These are phyloP conservation scores for Mycena metata DNA, from an alignment of 768 basidiomycete species.

Conservation along the genomic window DNA sequence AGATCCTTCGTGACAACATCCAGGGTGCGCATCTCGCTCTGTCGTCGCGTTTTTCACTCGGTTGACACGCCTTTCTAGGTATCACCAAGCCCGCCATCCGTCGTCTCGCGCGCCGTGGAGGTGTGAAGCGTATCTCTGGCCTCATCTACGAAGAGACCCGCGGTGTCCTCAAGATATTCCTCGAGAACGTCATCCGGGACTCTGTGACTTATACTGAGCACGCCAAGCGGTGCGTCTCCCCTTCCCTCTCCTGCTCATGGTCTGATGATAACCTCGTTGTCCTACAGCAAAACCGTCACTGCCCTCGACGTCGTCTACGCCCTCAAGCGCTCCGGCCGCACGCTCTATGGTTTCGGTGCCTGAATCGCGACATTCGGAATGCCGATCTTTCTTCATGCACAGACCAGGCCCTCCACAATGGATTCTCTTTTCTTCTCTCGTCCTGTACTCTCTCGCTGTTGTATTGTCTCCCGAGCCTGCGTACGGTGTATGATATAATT, in stretches of 20 bases:
- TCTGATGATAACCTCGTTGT: too few relatives aligned
- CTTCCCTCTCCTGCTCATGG: too few relatives aligned
- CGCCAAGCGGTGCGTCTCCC: slow-evolving; percentile 83
- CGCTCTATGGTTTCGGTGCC: slow-evolving; percentile 87
- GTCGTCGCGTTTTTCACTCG: slow-evolving; percentile 18
- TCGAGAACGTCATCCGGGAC: slow-evolving; percentile 85
- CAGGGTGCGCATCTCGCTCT: slow-evolving; percentile 66
- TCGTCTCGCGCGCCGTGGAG: slow-evolving; percentile 87
- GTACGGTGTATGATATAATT: slow-evolving; percentile 3
- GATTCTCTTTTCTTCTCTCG: background rate
- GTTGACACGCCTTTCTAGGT: slow-evolving; percentile 39
- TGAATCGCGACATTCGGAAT: slow-evolving; percentile 46
- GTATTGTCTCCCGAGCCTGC: slow-evolving; percentile 1
- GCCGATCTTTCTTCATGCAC: slow-evolving; percentile 9
- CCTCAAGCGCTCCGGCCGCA: slow-evolving; percentile 80
- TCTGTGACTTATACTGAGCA: slow-evolving; percentile 95
- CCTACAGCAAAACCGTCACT: slow-evolving; percentile 89
- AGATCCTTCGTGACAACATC: slow-evolving; percentile 86
- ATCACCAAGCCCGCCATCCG: slow-evolving; percentile 76
- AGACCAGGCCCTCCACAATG: background rate
- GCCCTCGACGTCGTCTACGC: slow-evolving; percentile 88
- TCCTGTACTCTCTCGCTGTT: slow-evolving; percentile 1
- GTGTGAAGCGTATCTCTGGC: slow-evolving; percentile 84
- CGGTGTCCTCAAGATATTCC: slow-evolving; percentile 82
- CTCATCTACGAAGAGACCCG: slow-evolving; percentile 88